These are phyloP conservation scores for Cordyceps fumosorosea DNA, from an alignment of 2,329 filamentous ascomycete genomes.

Conservation along the genomic window DNA sequence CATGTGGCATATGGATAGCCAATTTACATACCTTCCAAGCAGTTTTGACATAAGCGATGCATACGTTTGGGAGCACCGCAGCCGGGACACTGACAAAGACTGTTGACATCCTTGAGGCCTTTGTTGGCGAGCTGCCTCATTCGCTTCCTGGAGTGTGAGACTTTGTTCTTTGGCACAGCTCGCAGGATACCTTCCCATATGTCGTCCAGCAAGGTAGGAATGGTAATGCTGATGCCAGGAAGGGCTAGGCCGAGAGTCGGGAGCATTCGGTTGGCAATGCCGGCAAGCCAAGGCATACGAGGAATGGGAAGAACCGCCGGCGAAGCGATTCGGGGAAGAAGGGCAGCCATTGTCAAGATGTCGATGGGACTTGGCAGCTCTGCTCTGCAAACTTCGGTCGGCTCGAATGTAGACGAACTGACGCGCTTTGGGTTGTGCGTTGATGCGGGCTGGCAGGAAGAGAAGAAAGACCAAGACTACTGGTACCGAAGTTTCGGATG, in stretches of 20 bases:
- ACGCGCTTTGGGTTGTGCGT: neutral
- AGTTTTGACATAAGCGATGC: conserved; percentile 82
- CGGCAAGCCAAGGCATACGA: conserved; percentile 36
- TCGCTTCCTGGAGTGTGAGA: conserved; percentile 91
- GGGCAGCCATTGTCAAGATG: conserved; percentile 39
- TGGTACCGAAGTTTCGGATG: neutral
- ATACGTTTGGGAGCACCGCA: conserved; percentile 85
- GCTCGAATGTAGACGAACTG: neutral
- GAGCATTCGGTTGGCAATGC: conserved; percentile 41
- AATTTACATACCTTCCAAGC: conserved; percentile 65
- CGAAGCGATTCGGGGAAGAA: conserved; percentile 50
- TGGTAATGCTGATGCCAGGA: conserved; percentile 50
- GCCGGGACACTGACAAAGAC: conserved; percentile 79
- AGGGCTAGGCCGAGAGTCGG: conserved; percentile 51
- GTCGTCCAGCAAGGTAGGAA: conserved; percentile 60
- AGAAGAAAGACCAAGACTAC: neutral
- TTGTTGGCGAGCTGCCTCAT: conserved; percentile 94
- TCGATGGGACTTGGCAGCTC: neutral
- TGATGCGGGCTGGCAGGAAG: neutral
- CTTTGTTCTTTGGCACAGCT: conserved; percentile 98
- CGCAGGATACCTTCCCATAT: conserved; percentile 90
- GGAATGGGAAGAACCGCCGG: conserved; percentile 34
- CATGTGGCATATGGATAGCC: neutral
- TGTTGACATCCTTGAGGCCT: conserved; percentile 82
- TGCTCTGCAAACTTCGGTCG: neutral